Evolutionary conservation across 192 early-diverging fungal species (phyloP).

Genomic region (Piromyces sp.): DNA sequence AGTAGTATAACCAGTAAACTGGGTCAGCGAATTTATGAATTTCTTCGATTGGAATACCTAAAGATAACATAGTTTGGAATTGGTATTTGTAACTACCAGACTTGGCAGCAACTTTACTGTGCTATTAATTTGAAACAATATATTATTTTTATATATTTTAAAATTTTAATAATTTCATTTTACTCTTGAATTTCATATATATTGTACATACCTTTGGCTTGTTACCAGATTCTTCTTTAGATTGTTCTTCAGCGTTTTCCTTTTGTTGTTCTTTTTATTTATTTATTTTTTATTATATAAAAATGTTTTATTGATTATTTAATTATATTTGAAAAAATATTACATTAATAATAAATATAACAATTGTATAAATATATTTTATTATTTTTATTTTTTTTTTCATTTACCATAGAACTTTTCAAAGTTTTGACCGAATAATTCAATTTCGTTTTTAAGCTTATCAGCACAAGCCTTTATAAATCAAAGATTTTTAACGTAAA

Average conservation of each 20-base stretch:
- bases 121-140: constrained; percentile 2
- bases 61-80: constrained; percentile 88
- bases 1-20: constrained; percentile 81
- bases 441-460: constrained; percentile 66
- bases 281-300: not conserved
- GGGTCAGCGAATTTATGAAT: constrained; percentile 87
- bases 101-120: constrained; percentile 83
- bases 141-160: not conserved
- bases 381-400: too few relatives aligned
- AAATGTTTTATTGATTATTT: too few relatives aligned
- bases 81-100: constrained; percentile 67
- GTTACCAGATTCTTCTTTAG: constrained; percentile 11
- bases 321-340: too few relatives aligned
- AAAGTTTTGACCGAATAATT: constrained; percentile 65
- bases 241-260: constrained; percentile 13
- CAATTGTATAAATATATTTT: too few relatives aligned
- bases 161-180: too few relatives aligned
- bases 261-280: constrained; percentile 12
- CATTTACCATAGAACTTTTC: constrained; percentile 16
- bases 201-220: not conserved
- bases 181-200: too few relatives aligned
- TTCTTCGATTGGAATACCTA: constrained; percentile 70
- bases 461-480: constrained; percentile 57
- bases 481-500: too few relatives aligned
- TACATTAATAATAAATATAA: too few relatives aligned